Evolutionary conservation across 345 rosid species (phyloP), one percentile per base, ranked within the genome.

Genomic region (Noccaea caerulescens): DNA sequence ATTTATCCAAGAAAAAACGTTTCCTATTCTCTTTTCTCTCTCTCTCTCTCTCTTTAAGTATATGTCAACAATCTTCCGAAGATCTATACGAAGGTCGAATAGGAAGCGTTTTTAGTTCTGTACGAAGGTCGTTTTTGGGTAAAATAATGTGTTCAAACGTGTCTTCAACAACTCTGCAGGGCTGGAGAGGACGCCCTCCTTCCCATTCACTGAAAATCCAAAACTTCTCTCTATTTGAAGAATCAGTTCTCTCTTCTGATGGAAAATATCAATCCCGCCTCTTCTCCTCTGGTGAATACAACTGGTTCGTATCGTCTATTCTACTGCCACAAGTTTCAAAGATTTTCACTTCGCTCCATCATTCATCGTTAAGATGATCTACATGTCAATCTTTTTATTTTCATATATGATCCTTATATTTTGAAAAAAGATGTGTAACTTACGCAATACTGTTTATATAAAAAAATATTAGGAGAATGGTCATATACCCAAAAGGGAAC

Each of bases 401-500:
- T 38, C 0, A 0, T 10, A 32, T 8, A 11, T 38, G 18, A 16
- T 16, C 42, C 12, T 38, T 38, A 10, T 9, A 38, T 9, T 39
- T 3, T 9, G 12, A 10, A 39, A 39, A 38, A 38, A 25, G 2
- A 1, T 4, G 3, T 33, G 7, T 39, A 9, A 10, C 43, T 39
- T 2, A 39, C 0, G 10, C 9, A 39, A 8, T 39, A 2, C 3
- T 39, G 43, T 39, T 38, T 38, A 38, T 38, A 10, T 16, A 16
- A 16, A 38, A 38, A 9, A 38, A 9, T 2, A 13, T 5, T 8
- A 52, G 66, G 52, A 61, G 27, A 30, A 32, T 61, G 53, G 9
- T 30, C 32, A 9, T 61, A 23, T 30, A 61, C n/a, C 66, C 52
- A 8, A 25, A 61, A 8, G 66, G 53, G 16, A 61, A 61, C 16